Conservation (phyloP, 768 basidiomycete species). For the Hericium coralloides region DNA sequence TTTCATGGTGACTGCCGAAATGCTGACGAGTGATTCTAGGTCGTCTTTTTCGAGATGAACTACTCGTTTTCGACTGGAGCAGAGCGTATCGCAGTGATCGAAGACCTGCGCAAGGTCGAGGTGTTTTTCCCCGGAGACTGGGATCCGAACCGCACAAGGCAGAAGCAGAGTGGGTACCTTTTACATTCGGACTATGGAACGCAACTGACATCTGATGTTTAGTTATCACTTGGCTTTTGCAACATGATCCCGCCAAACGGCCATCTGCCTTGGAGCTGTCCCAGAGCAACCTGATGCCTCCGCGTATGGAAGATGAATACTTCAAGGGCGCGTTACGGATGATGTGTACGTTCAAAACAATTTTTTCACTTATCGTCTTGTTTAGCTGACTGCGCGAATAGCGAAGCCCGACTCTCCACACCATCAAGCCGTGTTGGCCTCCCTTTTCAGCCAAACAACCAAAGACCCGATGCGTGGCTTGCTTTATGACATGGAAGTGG, state of each 20-base stretch:
- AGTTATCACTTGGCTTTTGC: conserved; percentile 78
- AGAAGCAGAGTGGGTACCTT: conserved; percentile 54
- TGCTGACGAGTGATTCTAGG: conserved; percentile 31
- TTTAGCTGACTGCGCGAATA: conserved; percentile 17
- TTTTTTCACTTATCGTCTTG: background rate
- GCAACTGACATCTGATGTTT: background rate
- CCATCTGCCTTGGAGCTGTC: conserved; percentile 81
- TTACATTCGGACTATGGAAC: background rate
- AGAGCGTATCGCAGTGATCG: conserved; percentile 79
- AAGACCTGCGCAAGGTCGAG: conserved; percentile 61
- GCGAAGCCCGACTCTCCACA: conserved; percentile 78
- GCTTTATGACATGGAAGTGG: conserved; percentile 66
- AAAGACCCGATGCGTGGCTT: conserved; percentile 50
- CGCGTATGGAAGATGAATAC: conserved; percentile 74
- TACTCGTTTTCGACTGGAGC: conserved; percentile 72
- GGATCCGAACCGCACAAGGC: conserved; percentile 49
- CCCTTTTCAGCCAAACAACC: conserved; percentile 68
- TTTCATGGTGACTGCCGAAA: background rate
- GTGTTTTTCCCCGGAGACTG: conserved; percentile 75
- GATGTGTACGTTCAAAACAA: conserved; percentile 49
- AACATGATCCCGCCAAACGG: conserved; percentile 70
- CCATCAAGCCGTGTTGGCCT: conserved; percentile 66
- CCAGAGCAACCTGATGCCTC: conserved; percentile 68
- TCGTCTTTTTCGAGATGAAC: conserved; percentile 98
- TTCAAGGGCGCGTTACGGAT: conserved; percentile 70